phyloP scores from a whole-genome alignment of 176 grass and related monocot species.

The Oryza meyeriana region DNA sequence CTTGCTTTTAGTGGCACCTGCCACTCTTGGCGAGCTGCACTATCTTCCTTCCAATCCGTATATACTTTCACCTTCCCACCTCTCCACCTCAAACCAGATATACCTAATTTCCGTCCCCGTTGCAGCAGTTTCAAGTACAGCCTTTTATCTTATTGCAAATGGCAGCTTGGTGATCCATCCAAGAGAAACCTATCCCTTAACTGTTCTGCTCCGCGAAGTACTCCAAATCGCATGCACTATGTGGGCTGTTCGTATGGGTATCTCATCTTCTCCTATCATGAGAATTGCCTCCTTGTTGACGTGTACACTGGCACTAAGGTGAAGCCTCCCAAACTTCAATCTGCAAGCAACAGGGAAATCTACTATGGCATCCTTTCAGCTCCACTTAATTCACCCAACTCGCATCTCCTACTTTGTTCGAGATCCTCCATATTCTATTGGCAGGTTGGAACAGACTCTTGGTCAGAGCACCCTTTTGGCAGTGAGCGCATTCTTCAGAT shows the following conservation, averaged over 20 bases:
- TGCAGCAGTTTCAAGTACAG: not conserved
- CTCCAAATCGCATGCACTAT: conserved; percentile 12
- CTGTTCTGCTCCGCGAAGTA: not conserved
- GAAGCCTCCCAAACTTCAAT: conserved; percentile 6
- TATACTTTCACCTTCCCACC: conserved; percentile 36
- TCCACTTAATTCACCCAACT: conserved; percentile 37
- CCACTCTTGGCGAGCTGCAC: conserved; percentile 41
- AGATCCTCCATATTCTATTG: conserved; percentile 2
- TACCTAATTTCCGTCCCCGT: not conserved
- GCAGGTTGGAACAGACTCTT: conserved; percentile 6
- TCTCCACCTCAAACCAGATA: conserved; percentile 31
- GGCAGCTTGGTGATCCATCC: conserved; percentile 20
- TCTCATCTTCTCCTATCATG: not conserved
- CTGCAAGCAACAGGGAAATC: not conserved
- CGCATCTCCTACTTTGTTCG: conserved; percentile 20
- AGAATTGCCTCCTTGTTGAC: conserved; percentile 28
- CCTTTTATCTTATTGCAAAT: not conserved
- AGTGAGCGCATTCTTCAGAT: not conserved
- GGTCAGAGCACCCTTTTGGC: not conserved
- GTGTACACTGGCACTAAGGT: conserved; percentile 31
- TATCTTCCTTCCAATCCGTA: conserved; percentile 13
- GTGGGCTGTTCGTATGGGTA: conserved; percentile 42
- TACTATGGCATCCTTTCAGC: conserved; percentile 19
- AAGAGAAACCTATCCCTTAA: not conserved
- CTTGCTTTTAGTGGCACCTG: conserved; percentile 44